A percentile compares a stretch with the other conserved stretches of the same genome.
phyloP scores from a whole-genome alignment of 306 rosid species.

The Hippophae rhamnoides region DNA sequence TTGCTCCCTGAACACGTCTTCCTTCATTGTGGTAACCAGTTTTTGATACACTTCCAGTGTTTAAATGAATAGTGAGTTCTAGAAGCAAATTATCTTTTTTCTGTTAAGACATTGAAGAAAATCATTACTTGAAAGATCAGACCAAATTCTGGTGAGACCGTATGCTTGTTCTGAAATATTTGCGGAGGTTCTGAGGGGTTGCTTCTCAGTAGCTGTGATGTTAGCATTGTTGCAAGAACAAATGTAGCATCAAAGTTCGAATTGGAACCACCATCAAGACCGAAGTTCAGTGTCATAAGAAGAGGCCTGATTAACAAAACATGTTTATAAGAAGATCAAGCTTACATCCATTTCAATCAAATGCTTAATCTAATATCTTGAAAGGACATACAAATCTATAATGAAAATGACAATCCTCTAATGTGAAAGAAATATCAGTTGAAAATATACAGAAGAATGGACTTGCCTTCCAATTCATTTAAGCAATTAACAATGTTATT shows the following conservation, averaged over 20 bases:
- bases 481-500: too few relatives aligned
- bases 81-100: neutral
- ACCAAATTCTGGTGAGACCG: constrained; percentile 88
- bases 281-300: constrained; percentile 83
- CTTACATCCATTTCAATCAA: too few relatives aligned
- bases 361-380: too few relatives aligned
- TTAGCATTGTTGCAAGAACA: constrained; percentile 86
- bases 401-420: too few relatives aligned
- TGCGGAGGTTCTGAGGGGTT: constrained; percentile 48
- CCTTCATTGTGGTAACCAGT: constrained; percentile 37
- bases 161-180: constrained; percentile 69
- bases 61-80: constrained; percentile 26
- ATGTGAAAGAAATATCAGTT: too few relatives aligned
- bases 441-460: too few relatives aligned
- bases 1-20: constrained; percentile 47
- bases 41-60: constrained; percentile 54
- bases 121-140: constrained; percentile 79
- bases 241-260: constrained; percentile 85
- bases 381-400: too few relatives aligned
- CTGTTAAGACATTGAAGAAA: neutral
- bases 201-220: constrained; percentile 59
- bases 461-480: too few relatives aligned
- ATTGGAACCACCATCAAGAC: constrained; percentile 65
- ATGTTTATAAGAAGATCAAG: too few relatives aligned
- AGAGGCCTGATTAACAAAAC: constrained; percentile 39